Evolutionary conservation across 169 alveolate genomes (phyloP).

Genomic region (Eimeria necatrix): DNA sequence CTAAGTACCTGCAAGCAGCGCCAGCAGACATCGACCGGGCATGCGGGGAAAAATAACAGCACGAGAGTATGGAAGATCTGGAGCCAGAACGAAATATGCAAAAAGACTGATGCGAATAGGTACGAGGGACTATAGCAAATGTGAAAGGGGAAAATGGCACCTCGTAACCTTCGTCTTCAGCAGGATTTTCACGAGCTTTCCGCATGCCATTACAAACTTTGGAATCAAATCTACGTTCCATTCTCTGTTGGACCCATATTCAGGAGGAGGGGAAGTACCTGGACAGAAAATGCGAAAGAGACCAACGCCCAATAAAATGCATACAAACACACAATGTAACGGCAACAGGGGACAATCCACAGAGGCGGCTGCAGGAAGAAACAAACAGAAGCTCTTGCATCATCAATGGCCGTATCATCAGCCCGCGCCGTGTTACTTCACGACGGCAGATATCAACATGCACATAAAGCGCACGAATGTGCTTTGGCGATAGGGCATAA

Average conservation of each 20-base stretch:
- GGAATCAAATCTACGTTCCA: conserved; percentile 99
- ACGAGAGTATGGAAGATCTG: background rate
- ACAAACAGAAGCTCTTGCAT: too few species aligned
- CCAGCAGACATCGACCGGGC: background rate
- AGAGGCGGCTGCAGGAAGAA: too few species aligned
- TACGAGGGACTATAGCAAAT: too few species aligned
- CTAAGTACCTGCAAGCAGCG: conserved; percentile 86
- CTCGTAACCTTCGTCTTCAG: conserved; percentile 96
- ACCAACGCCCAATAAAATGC: too few species aligned
- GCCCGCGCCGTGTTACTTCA: too few species aligned
- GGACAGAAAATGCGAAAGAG: background rate
- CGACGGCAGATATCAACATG: too few species aligned
- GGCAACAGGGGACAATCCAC: too few species aligned
- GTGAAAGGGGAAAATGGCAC: background rate
- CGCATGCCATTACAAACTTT: conserved; percentile 98
- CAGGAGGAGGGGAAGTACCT: conserved; percentile 94
- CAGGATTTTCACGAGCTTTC: conserved; percentile 97
- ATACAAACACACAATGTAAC: too few species aligned
- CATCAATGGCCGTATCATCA: too few species aligned
- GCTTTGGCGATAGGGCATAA: too few species aligned
- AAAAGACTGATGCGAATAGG: too few species aligned
- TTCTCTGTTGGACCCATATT: conserved; percentile 97
- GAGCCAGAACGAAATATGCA: background rate
- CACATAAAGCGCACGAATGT: too few species aligned
- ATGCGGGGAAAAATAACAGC: background rate